phyloP scores from a whole-genome alignment of 805 yeast species.

The Lipomyces starkeyi region DNA sequence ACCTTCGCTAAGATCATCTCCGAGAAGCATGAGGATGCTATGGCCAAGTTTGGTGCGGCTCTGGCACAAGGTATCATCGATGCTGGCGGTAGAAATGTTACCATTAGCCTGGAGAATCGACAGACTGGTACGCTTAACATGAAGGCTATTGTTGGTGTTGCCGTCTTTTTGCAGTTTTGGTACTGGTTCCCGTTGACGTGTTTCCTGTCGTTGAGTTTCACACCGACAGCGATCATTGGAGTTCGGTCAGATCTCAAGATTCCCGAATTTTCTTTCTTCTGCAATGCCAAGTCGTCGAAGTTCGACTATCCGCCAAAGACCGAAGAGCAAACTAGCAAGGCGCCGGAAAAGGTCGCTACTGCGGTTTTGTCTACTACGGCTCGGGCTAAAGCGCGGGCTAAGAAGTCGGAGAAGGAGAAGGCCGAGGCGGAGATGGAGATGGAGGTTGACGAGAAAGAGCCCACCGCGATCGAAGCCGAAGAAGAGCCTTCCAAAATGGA shows the following conservation, averaged over 20 bases:
- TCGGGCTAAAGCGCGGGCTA: conserved; percentile 91
- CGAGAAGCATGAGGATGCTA: conserved; percentile 92
- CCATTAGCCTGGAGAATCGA: conserved; percentile 84
- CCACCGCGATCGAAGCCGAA: conserved; percentile 31
- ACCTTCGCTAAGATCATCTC: conserved; percentile 74
- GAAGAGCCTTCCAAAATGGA: conserved; percentile 39
- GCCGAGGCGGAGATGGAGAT: conserved; percentile 47
- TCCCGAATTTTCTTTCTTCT: conserved; percentile 80
- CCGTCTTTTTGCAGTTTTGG: conserved; percentile 93
- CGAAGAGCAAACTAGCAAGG: conserved; percentile 78
- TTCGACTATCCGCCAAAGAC: conserved; percentile 90
- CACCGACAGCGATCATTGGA: conserved; percentile 90
- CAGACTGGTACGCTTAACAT: conserved; percentile 90
- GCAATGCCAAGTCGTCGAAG: conserved; percentile 77
- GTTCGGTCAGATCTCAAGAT: conserved; percentile 82
- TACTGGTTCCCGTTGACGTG: conserved; percentile 98
- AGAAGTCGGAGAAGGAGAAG: conserved; percentile 62
- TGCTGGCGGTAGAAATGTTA: conserved; percentile 98
- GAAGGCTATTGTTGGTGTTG: conserved; percentile 89
- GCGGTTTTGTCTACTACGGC: conserved; percentile 95
- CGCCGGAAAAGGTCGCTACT: conserved; percentile 85
- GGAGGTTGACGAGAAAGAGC: conserved; percentile 48
- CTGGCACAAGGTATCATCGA: conserved; percentile 96
- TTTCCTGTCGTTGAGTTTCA: conserved; percentile 86
- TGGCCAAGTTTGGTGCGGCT: conserved; percentile 97